These are phyloP conservation scores for Sungouiozyma intestinalis DNA, from an alignment of 805 yeast species.

Conservation along the genomic window DNA sequence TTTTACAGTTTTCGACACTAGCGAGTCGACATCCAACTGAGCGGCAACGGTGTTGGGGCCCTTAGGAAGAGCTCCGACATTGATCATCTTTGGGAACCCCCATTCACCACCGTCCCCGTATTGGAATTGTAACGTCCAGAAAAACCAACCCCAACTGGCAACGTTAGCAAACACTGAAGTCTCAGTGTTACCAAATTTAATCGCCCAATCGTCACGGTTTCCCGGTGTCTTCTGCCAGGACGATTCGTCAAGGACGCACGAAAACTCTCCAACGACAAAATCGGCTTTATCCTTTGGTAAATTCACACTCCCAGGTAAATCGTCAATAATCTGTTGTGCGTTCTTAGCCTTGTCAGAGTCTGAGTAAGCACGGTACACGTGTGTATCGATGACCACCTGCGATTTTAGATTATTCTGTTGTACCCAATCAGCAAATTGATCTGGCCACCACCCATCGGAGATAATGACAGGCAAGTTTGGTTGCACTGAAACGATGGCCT, in stretches of 20 bases:
- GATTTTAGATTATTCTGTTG: constrained; percentile 28
- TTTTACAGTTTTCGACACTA: constrained; percentile 63
- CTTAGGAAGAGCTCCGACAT: constrained; percentile 44
- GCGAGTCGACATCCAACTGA: constrained; percentile 18
- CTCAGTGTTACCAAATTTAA: constrained; percentile 52
- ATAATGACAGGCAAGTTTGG: constrained; percentile 57
- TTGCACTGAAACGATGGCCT: constrained; percentile 48
- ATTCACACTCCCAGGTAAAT: constrained; percentile 41
- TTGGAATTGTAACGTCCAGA: constrained; percentile 86
- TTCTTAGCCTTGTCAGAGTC: constrained; percentile 57
- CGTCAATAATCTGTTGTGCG: constrained; percentile 53
- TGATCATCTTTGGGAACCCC: constrained; percentile 77
- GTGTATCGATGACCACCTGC: constrained; percentile 74
- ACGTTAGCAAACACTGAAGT: constrained; percentile 36
- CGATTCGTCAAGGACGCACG: constrained; percentile 70
- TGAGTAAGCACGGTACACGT: constrained; percentile 77
- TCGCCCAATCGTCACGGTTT: constrained; percentile 46
- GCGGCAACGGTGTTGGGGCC: constrained; percentile 22
- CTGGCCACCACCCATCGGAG: constrained; percentile 92
- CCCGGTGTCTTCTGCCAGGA: constrained; percentile 52
- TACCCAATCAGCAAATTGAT: constrained; percentile 65
- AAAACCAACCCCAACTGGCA: constrained; percentile 63
- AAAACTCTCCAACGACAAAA: constrained; percentile 78
- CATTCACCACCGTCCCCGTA: constrained; percentile 94
- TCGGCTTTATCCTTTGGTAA: constrained; percentile 45